Evolutionary conservation across 1,139 yeast species (phyloP).

Genomic region (Ogataea hybrid): DNA sequence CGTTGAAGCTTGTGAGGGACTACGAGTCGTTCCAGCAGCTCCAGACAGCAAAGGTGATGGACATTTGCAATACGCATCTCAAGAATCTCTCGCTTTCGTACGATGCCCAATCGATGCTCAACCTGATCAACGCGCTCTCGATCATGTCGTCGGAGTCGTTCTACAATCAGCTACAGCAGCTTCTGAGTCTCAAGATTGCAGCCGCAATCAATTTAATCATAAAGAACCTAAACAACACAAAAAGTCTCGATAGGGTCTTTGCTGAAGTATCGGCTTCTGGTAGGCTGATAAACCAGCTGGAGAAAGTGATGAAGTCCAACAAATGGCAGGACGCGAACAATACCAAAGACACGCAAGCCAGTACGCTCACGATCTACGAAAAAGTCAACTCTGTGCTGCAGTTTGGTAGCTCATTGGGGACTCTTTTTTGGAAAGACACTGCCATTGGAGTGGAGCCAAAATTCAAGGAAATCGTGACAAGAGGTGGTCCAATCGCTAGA

Average conservation of each 20-base stretch:
- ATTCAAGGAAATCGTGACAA: slow-evolving; percentile 59
- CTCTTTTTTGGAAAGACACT: slow-evolving; percentile 49
- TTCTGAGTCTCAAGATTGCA: slow-evolving; percentile 20
- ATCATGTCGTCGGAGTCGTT: slow-evolving; percentile 25
- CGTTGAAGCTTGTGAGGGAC: slow-evolving; percentile 46
- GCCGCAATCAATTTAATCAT: slow-evolving; percentile 26
- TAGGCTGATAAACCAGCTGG: slow-evolving; percentile 20
- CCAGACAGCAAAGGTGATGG: slow-evolving; percentile 32
- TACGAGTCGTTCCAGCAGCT: slow-evolving; percentile 37
- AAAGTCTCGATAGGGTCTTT: slow-evolving; percentile 30
- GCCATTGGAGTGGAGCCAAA: slow-evolving; percentile 55
- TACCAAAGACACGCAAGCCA: slow-evolving; percentile 4
- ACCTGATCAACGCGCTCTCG: slow-evolving; percentile 20
- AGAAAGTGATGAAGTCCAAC: slow-evolving; percentile 20
- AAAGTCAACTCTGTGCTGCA: slow-evolving; percentile 24
- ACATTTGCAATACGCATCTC: slow-evolving; percentile 29
- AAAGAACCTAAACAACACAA: slow-evolving; percentile 33
- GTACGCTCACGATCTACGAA: slow-evolving; percentile 16
- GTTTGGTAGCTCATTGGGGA: slow-evolving; percentile 24
- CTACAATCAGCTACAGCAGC: slow-evolving; percentile 26
- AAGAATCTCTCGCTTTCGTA: slow-evolving; percentile 19
- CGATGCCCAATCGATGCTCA: slow-evolving; percentile 23
- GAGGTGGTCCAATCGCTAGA: slow-evolving; percentile 82
- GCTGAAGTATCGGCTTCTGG: slow-evolving; percentile 25
- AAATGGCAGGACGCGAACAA: slow-evolving; percentile 20